Evolutionary conservation across 1,284 basidiomycete genomes (phyloP), one percentile per base, ranked within the genome.

Genomic region (Ceratobasidium sp.): DNA sequence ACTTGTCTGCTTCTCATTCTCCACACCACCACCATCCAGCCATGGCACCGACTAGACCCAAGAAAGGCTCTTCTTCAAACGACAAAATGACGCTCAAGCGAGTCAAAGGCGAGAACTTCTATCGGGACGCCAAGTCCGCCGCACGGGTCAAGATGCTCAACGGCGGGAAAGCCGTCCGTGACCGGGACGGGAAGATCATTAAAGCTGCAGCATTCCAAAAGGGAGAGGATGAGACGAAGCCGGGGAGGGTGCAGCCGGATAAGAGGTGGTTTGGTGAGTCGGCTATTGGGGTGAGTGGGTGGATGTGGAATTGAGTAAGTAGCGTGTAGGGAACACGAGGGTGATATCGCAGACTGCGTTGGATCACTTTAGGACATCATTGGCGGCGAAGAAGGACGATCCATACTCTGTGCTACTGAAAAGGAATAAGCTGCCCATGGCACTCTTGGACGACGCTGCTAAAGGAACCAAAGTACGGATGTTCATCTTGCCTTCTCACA

Each of bases 261-360:
- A 88, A 95, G 78, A 86, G 96, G 81, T 98, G 96, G 96, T 98
- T 98, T 82, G 96, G 96, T 96, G 83, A 82, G 77, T 67, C 5
- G 23, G 17, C 38, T 56, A 40, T n/a, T 61, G 33, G 28, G 9
- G n/a, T n/a, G n/a, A n/a, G 70, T n/a, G 20, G 28, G 61, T 9
- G 52, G 42, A n/a, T 23, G 1, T 23, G 23, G 33, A 28, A 62
- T 59, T 77, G 23, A 79, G 57, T 62, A 56, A 54, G 20, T 52
- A 64, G 74, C 68, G 59, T 23, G n/a, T 33, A 96, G 95, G 97
- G 65, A 99, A 99, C 86, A 99, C 98, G 13, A 90, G 98, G 83
- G 97, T 99, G 71, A 99, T 99, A 84, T 96, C 95, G n/a, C 96
- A 98, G 83, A 94, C 91, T 54, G 96, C 96, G 7, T 86, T 98